Evolutionary conservation across 805 yeast genomes (phyloP), one percentile per base, ranked within the genome.

Genomic region (Teunomyces pallodes): DNA sequence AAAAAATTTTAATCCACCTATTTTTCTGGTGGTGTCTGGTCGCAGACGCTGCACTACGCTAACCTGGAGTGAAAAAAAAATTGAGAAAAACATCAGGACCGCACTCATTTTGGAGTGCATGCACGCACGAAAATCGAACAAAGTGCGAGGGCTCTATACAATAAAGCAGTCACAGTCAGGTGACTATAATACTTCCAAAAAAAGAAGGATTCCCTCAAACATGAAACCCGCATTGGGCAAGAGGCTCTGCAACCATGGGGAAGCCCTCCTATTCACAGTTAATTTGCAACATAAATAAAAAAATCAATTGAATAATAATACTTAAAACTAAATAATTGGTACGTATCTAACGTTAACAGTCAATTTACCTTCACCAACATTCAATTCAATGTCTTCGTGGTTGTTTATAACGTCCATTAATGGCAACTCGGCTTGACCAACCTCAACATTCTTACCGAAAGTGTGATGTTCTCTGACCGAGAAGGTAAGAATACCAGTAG

Each of bases 381-480:
- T 60, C 36, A 71, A 50, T 10, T 30, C 43, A 24, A 80, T 48
- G 39, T 76, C 76, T 16, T 77, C 77, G 16, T 67, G 63, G 29
- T 65, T 70, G 53, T 80, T 81, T 40, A 71, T 55, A n/a, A 69
- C 75, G 13, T 84, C 84, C 36, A 67, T 59, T 52, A 87, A 67
- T 9, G 69, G 65, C 28, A 89, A 57, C 33, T 79, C 72, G 7
- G 82, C 82, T 42, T 74, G 74, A 9, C 86, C 96, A 36, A 90
- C 47, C 48, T 81, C 87, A 26, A 72, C 70, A 55, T 81, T 84
- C 59, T 85, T 83, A 33, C 96, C 90, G 56, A 91, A 77, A 2
- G 82, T 77, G 62, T 87, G 94, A 59, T 81, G 86, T 30, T 83
- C 81, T 36, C 81, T 73, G 26, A 88, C 80, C 36, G 75, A 74